Percentiles rank a stretch among this genome's conserved stretches.
Conservation (phyloP, 2,329 filamentous ascomycete species). For the Davidsoniella eucalypti region DNA sequence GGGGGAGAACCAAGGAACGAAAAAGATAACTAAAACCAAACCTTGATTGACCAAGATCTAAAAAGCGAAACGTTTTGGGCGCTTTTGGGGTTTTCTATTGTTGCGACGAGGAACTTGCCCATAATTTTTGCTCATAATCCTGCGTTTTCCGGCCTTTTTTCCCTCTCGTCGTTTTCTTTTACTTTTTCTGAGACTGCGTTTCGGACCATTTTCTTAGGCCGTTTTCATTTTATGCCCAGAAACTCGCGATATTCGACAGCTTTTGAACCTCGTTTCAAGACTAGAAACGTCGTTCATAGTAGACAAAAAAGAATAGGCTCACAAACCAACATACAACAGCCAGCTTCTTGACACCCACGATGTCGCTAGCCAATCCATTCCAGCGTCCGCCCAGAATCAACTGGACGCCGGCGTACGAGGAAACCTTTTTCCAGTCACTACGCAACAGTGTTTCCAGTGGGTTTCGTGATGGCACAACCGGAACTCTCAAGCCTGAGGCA, state of each 20-base stretch:
- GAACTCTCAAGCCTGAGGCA: conserved; percentile 38
- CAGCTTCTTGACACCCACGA: neutral
- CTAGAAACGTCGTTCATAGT: no score
- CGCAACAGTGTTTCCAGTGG: conserved; percentile 42
- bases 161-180: no score
- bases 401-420: conserved; percentile 42
- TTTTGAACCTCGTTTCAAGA: neutral
- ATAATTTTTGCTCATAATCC: conserved; percentile 3
- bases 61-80: no score
- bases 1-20: no score
- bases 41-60: no score
- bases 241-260: neutral
- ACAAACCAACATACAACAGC: neutral
- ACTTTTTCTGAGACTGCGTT: neutral
- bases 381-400: conserved; percentile 36
- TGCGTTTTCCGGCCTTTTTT: conserved; percentile 3
- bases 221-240: neutral
- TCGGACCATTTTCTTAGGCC: neutral
- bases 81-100: no score
- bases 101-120: neutral
- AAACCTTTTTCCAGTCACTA: conserved; percentile 43
- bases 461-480: conserved; percentile 38
- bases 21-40: no score
- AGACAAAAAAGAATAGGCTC: no score
- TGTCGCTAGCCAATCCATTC: neutral